These are phyloP conservation scores for Umbelopsis sp. DNA, from an alignment of 371 early-diverging fungal species.

Conservation along the genomic window DNA sequence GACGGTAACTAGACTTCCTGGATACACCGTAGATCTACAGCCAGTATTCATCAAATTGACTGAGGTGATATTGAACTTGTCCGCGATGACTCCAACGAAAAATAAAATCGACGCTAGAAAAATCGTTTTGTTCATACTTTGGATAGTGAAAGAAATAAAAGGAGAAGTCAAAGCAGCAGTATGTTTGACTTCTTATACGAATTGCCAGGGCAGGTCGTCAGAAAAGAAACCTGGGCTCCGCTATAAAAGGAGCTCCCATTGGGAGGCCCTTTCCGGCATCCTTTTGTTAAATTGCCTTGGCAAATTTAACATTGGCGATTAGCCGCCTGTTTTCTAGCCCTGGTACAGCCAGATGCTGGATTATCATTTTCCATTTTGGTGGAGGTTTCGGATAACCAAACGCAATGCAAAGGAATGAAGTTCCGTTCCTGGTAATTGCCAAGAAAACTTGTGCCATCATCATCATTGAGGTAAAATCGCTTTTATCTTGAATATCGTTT, in stretches of 20 bases:
- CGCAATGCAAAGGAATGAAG: no score
- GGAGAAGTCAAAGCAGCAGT: neutral
- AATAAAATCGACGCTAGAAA: no score
- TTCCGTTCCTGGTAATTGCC: no score
- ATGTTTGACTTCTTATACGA: neutral
- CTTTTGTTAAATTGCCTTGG: neutral
- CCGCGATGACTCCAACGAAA: neutral
- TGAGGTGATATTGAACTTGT: neutral
- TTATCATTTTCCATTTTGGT: neutral
- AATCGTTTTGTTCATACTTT: no score
- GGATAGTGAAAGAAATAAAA: neutral
- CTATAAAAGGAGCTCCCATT: neutral
- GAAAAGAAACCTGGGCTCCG: neutral
- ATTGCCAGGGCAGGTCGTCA: neutral
- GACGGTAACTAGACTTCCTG: neutral
- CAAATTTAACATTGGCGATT: neutral
- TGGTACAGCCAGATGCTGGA: neutral
- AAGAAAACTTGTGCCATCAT: no score
- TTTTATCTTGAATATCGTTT: no score
- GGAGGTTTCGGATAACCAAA: neutral
- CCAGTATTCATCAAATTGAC: neutral
- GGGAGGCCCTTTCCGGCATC: no score
- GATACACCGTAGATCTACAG: neutral
- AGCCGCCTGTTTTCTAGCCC: neutral
- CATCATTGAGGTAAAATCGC: no score